phyloP scores from a whole-genome alignment of 768 basidiomycete species.

The Rhizopogon vinicolor region DNA sequence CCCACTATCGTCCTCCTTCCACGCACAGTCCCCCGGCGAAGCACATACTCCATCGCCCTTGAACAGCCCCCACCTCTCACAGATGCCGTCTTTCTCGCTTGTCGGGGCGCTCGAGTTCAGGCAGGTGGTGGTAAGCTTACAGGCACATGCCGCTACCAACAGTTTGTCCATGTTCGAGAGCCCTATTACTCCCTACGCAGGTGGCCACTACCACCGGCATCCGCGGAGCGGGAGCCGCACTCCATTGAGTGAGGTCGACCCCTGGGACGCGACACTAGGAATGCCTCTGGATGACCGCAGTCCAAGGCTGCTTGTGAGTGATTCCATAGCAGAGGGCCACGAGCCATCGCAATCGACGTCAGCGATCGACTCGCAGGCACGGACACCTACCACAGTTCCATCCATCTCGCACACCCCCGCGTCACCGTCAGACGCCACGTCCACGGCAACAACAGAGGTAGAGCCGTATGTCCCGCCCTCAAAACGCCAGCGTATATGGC shows the following conservation, averaged over 20 bases:
- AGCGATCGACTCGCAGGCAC: not conserved
- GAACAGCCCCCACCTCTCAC: slow-evolving; percentile 32
- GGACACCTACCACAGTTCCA: slow-evolving; percentile 31
- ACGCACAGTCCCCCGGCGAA: slow-evolving; percentile 16
- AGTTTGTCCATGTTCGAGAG: slow-evolving; percentile 64
- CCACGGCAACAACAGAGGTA: slow-evolving; percentile 39
- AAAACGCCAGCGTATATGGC: slow-evolving; percentile 31
- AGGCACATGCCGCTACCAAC: slow-evolving; percentile 57
- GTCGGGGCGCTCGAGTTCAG: slow-evolving; percentile 96
- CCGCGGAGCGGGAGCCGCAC: slow-evolving; percentile 28
- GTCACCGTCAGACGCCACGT: slow-evolving; percentile 33
- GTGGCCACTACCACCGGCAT: slow-evolving; percentile 62
- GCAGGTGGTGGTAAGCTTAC: slow-evolving; percentile 80
- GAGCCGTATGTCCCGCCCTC: slow-evolving; percentile 38
- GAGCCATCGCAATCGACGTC: not conserved
- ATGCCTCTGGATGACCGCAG: slow-evolving; percentile 51
- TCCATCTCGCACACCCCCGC: slow-evolving; percentile 54
- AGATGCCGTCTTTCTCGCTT: slow-evolving; percentile 84
- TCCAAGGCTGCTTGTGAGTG: slow-evolving; percentile 27
- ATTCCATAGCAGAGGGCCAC: slow-evolving; percentile 15
- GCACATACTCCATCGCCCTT: slow-evolving; percentile 48
- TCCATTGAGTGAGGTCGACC: slow-evolving; percentile 32
- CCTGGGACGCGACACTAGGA: slow-evolving; percentile 47
- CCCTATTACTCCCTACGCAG: slow-evolving; percentile 64
- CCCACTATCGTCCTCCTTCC: not conserved